A percentile compares a stretch with the other conserved stretches of the same genome.
phyloP scores from a whole-genome alignment of 768 basidiomycete genomes.

The Pleurotus pulmonarius region DNA sequence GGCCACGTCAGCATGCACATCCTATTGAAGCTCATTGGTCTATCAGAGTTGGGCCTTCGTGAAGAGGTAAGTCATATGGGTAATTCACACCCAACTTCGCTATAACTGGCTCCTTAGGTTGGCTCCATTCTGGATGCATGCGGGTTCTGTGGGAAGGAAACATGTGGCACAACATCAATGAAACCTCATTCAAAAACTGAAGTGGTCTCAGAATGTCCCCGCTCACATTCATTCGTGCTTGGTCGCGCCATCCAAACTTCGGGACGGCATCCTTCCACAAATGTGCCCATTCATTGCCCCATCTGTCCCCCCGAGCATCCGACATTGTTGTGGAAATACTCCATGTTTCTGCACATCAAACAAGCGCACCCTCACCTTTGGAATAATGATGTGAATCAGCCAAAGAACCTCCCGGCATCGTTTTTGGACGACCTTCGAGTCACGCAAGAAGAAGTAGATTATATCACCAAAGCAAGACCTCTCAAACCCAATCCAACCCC shows the following conservation, averaged over 20 bases:
- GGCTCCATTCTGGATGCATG: neutral
- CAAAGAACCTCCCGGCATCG: neutral
- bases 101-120: neutral
- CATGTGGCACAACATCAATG: neutral
- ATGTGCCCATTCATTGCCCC: neutral
- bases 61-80: neutral
- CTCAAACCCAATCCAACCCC: too few species aligned
- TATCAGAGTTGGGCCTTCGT: neutral
- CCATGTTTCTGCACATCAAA: neutral
- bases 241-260: neutral
- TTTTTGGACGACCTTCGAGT: too few species aligned
- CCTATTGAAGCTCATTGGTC: neutral
- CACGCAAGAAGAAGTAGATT: too few species aligned
- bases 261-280: neutral
- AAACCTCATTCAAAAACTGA: neutral
- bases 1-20: neutral
- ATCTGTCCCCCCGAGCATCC: neutral
- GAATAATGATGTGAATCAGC: neutral
- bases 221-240: neutral
- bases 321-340: neutral
- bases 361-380: neutral
- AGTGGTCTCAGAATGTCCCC: neutral
- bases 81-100: neutral
- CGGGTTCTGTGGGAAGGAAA: neutral
- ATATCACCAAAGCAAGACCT: too few species aligned